Evolutionary conservation across 768 basidiomycete species (phyloP), one percentile per base, ranked within the genome.

Genomic region (Boletus barrowsii): DNA sequence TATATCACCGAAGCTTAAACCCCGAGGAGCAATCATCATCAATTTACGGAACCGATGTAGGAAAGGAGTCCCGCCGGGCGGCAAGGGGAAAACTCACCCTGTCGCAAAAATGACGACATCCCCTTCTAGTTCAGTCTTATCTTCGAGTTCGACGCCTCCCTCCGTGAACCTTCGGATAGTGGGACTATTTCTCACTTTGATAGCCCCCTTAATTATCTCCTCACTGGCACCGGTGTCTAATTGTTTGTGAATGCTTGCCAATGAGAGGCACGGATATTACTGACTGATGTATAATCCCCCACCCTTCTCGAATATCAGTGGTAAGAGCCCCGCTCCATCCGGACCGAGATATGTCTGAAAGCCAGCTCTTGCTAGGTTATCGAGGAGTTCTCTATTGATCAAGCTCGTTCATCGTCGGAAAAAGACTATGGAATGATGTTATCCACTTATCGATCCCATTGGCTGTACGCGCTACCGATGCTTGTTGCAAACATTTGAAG

Each of bases 101-200:
- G 69, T 72, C 10, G 69, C 74, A 14, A 70, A 70, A 45, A 75
- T 51, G 24, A 73, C 58, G 9, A 54, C 58, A 50, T 75, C 72
- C 0, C 65, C 70, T 22, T 62, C 60, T 11, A 68, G 39, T 32
- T 59, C 33, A 9, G 58, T 66, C 4, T 62, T 66, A 36, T 70
- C 68, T n/a, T 56, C 61, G 30, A 75, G 59, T 18, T 61, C 59
- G 24, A 74, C 35, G 10, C 72, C 63, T 10, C 54, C 32, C 15
- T 66, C 39, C 1, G 65, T 72, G 56, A 75, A 73, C 15, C 49
- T 48, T 30, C 53, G 57, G 17, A 72, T 53, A n/a, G 42, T 48
- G 8, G 63, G 53, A 24, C 75, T 75, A 49, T 69, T 72, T 66
- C 76, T 80, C 60, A 82, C 62, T 61, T 79, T 80, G 73, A 83